A percentile compares a stretch with the other conserved stretches of the same genome.
Conservation (phyloP, 2,329 filamentous ascomycete species). For the Penicillium hesseltinei region DNA sequence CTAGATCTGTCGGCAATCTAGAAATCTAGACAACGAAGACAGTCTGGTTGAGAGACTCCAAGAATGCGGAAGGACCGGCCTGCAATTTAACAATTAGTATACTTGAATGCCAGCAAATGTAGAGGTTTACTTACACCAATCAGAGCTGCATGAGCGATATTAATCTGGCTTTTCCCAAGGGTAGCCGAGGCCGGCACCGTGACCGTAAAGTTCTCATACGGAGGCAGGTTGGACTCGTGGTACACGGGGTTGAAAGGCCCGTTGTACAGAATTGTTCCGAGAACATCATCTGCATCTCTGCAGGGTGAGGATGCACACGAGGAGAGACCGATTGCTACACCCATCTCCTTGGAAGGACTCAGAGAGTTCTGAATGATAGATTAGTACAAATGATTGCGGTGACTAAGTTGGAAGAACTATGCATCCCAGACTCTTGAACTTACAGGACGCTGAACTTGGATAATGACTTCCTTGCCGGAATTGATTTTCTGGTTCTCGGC, state of each 20-base stretch:
- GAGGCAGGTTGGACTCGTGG: slow-evolving; percentile 22
- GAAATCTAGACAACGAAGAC: slow-evolving; percentile 21
- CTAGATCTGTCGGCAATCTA: slow-evolving; percentile 6
- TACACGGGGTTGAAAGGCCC: slow-evolving; percentile 29
- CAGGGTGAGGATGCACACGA: slow-evolving; percentile 25
- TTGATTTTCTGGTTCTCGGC: slow-evolving; percentile 15
- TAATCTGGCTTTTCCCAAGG: slow-evolving; percentile 22
- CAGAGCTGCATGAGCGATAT: slow-evolving; percentile 30
- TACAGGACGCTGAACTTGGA: slow-evolving; percentile 34
- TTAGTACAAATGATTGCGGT: background rate
- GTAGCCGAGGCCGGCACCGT: slow-evolving; percentile 20
- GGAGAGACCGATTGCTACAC: slow-evolving; percentile 31
- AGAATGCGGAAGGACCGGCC: slow-evolving; percentile 23
- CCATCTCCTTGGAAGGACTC: slow-evolving; percentile 28
- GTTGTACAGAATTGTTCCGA: slow-evolving; percentile 30
- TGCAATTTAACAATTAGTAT: slow-evolving; percentile 12
- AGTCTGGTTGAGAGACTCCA: slow-evolving; percentile 28
- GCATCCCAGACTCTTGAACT: background rate
- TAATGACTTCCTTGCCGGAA: slow-evolving; percentile 21
- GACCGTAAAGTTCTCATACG: slow-evolving; percentile 35
- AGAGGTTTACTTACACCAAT: slow-evolving; percentile 28
- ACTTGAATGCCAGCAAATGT: background rate
- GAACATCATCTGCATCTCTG: slow-evolving; percentile 14
- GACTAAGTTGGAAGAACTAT: background rate
- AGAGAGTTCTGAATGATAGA: slow-evolving; percentile 22